A percentile compares a stretch with the other conserved stretches of the same genome.
phyloP scores from a whole-genome alignment of 352 stramenopile genomes.

The Globisporangium cylindrosporum region DNA sequence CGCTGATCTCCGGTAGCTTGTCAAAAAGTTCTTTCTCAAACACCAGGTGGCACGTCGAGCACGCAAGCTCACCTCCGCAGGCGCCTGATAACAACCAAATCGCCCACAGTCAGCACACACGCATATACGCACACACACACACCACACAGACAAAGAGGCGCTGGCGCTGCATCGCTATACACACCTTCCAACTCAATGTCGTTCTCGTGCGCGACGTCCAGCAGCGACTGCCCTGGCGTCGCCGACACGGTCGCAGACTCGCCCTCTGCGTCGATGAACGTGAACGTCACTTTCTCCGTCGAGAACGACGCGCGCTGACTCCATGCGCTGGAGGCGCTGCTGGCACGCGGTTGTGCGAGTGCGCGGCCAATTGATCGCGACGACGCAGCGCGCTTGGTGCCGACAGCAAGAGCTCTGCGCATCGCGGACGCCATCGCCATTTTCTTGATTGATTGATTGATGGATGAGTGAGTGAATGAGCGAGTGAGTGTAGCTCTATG shows the following conservation, averaged over 20 bases:
- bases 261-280: conserved; percentile 82
- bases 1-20: conserved; percentile 80
- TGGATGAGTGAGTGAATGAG: not conserved
- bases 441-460: not conserved
- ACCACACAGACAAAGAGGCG: not conserved
- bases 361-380: not conserved
- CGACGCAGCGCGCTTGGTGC: not conserved
- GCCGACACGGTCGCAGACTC: conserved; percentile 68
- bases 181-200: conserved; percentile 90
- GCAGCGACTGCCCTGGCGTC: conserved; percentile 66
- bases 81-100: conserved; percentile 41
- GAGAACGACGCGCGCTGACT: conserved; percentile 29
- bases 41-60: conserved; percentile 93
- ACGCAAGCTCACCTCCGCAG: conserved; percentile 91
- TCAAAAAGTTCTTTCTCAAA: conserved; percentile 90
- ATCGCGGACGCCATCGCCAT: conserved; percentile 4
- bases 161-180: too few relatives aligned
- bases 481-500: not conserved
- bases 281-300: conserved; percentile 63
- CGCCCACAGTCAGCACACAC: not conserved
- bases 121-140: not conserved
- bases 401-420: conserved; percentile 3
- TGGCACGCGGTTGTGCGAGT: not conserved
- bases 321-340: not conserved
- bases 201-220: conserved; percentile 92